phyloP scores from a whole-genome alignment of 345 rosid species.

The Populus pruinosa region DNA sequence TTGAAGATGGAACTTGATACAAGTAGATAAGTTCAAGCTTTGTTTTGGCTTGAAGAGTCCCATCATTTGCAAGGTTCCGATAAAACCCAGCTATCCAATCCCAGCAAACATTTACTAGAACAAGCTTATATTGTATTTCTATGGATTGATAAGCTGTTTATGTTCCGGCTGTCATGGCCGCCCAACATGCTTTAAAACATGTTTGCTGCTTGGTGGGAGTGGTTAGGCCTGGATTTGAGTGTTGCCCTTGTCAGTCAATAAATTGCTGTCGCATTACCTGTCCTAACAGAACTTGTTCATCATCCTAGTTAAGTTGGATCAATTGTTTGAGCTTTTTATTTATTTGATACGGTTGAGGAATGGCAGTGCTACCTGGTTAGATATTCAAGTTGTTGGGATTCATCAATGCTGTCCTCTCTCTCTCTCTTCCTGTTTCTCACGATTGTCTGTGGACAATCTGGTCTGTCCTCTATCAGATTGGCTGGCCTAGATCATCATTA shows the following conservation, averaged over 20 bases:
- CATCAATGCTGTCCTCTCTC: slow-evolving; percentile 13
- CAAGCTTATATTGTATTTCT: neutral
- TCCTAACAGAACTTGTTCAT: neutral
- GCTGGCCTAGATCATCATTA: slow-evolving; percentile 12
- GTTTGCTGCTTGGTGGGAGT: neutral
- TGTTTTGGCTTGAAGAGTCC: neutral
- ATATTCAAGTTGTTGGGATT: slow-evolving; percentile 8
- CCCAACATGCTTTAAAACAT: slow-evolving; percentile 12
- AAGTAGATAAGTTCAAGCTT: no score
- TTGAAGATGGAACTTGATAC: no score
- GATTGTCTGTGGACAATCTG: slow-evolving; percentile 9
- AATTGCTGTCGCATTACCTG: neutral
- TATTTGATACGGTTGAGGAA: slow-evolving; percentile 1
- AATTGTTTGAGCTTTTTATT: neutral
- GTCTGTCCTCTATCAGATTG: slow-evolving; percentile 7
- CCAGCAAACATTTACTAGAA: neutral
- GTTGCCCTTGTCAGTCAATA: neutral
- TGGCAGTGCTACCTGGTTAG: slow-evolving; percentile 1
- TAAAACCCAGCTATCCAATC: neutral
- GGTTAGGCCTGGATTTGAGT: slow-evolving; percentile 6
- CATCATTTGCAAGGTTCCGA: neutral
- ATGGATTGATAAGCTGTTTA: neutral
- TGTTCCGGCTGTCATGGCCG: neutral
- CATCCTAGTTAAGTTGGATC: neutral
- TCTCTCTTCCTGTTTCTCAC: neutral